A percentile compares a stretch with the other conserved stretches of the same genome.
These are phyloP conservation scores for Pythium myriotylum DNA, from an alignment of 352 stramenopile species.

Conservation along the genomic window DNA sequence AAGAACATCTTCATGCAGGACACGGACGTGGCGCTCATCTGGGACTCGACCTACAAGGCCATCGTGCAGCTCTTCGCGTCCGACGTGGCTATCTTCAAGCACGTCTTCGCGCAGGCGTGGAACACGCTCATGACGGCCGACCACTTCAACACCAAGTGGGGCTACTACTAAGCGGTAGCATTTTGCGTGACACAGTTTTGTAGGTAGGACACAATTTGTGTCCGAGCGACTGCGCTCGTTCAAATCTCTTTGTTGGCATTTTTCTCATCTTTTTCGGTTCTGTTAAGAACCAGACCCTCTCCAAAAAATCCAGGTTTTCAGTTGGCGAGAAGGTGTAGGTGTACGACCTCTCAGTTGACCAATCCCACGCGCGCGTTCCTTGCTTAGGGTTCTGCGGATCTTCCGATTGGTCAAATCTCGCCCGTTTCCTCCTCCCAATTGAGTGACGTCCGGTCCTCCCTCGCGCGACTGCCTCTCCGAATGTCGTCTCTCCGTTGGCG, in stretches of 20 bases:
- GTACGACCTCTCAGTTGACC: neutral
- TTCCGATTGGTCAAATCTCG: neutral
- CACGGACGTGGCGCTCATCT: conserved; percentile 89
- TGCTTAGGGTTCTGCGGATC: conserved; percentile 21
- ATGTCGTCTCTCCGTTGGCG: conserved; percentile 14
- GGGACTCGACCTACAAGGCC: conserved; percentile 84
- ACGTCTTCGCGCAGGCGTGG: conserved; percentile 57
- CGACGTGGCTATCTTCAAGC: conserved; percentile 80
- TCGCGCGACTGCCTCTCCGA: conserved; percentile 8
- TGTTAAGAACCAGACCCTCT: too few species aligned
- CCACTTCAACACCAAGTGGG: conserved; percentile 29
- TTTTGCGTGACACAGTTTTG: neutral
- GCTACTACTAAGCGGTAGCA: conserved; percentile 35
- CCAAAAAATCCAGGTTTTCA: too few species aligned
- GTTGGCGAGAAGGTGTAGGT: neutral
- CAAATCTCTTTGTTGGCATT: neutral
- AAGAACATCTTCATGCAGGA: conserved; percentile 91
- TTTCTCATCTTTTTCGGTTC: too few species aligned
- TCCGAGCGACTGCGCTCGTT: neutral
- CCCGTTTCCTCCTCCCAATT: neutral
- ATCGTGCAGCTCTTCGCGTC: conserved; percentile 92
- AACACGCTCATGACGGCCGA: conserved; percentile 37
- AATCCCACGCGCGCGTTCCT: neutral
- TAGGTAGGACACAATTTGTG: neutral
- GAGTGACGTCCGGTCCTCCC: conserved; percentile 3